phyloP scores from a whole-genome alignment of 176 grass and related monocot species.

The Raddia distichophylla region DNA sequence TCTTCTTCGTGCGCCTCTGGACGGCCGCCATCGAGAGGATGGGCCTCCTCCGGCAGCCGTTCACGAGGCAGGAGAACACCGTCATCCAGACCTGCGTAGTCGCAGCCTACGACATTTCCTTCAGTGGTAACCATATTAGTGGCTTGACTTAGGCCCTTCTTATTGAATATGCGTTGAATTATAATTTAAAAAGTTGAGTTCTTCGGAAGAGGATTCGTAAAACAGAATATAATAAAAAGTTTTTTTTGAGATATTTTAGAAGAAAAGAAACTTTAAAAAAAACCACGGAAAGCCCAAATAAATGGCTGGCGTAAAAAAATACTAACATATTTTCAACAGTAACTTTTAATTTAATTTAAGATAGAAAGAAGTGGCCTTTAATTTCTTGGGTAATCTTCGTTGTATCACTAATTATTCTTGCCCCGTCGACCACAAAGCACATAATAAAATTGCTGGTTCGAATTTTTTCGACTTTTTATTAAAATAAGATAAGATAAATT shows the following conservation, averaged over 20 bases:
- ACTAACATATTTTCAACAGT: too few relatives aligned
- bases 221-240: too few relatives aligned
- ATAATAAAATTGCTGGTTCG: background rate
- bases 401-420: background rate
- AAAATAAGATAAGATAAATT: too few relatives aligned
- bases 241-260: too few relatives aligned
- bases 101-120: slow-evolving; percentile 55
- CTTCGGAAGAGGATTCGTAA: too few relatives aligned
- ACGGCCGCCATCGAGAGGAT: slow-evolving; percentile 49
- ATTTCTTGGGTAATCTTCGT: background rate
- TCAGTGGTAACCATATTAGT: slow-evolving; percentile 34
- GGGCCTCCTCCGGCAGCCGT: slow-evolving; percentile 46
- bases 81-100: slow-evolving; percentile 89
- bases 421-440: background rate
- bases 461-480: background rate
- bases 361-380: background rate
- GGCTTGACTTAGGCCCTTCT: too few relatives aligned
- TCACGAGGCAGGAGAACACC: slow-evolving; percentile 82
- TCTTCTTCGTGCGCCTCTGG: slow-evolving; percentile 63
- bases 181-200: too few relatives aligned
- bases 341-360: too few relatives aligned
- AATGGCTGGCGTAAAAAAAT: too few relatives aligned
- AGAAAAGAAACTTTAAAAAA: too few relatives aligned
- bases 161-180: too few relatives aligned
- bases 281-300: too few relatives aligned